These are phyloP conservation scores for Clonostachys solani DNA, from an alignment of 2,329 filamentous ascomycete species.

Conservation along the genomic window DNA sequence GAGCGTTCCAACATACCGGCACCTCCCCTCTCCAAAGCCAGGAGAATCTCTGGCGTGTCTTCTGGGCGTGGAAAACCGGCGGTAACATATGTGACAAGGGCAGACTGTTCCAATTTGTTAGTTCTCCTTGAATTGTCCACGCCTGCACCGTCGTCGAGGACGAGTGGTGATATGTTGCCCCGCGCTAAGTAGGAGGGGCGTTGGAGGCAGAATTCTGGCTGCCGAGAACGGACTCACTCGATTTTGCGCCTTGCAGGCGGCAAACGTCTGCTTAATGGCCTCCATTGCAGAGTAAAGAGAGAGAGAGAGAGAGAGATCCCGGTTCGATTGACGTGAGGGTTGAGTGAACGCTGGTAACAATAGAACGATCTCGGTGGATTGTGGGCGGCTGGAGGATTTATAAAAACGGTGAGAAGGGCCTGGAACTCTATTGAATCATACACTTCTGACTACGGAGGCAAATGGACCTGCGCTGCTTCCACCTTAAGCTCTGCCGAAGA, in stretches of 20 bases:
- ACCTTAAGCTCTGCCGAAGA: no score
- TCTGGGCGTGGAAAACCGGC: conserved; percentile 84
- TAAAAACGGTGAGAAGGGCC: no score
- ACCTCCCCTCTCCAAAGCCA: conserved; percentile 89
- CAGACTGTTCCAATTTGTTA: conserved; percentile 49
- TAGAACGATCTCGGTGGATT: no score
- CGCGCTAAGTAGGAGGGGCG: background rate
- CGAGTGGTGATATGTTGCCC: conserved; percentile 6
- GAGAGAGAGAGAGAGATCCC: background rate
- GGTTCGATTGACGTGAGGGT: no score
- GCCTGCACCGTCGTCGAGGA: background rate
- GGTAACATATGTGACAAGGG: conserved; percentile 93
- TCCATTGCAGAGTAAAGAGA: conserved; percentile 40
- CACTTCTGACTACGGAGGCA: no score
- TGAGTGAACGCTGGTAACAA: no score
- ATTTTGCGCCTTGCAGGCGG: conserved; percentile 54
- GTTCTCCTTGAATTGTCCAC: conserved; percentile 4
- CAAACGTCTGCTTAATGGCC: conserved; percentile 53
- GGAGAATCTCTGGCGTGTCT: conserved; percentile 76
- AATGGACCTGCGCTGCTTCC: no score
- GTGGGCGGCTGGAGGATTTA: no score
- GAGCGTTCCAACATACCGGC: conserved; percentile 55
- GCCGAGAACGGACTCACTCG: conserved; percentile 36
- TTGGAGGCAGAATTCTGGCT: background rate
- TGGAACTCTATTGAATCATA: no score